Evolutionary conservation across 257 asterid genomes (phyloP), one percentile per base, ranked within the genome.

Genomic region (Scutellaria baicalensis): DNA sequence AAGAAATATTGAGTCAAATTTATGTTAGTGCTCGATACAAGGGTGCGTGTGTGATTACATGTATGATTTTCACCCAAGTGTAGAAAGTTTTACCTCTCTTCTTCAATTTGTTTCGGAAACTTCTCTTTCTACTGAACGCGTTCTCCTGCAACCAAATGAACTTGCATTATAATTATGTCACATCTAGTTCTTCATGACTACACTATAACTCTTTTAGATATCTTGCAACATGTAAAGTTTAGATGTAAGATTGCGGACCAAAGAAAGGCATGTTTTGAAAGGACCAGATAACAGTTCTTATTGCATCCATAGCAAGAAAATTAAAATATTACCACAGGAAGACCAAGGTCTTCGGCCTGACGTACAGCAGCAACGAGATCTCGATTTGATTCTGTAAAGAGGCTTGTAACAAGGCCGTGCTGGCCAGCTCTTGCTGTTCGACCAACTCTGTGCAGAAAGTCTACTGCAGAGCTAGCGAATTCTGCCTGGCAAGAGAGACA

Each of bases 351-450:
- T 74, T 86, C 96, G 52, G 97, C 96, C 49, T 79, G 90, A 43
- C 95, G 93, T 79, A 93, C 95, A 50, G 99, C 91, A 64, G 88
- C 81, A 45, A 91, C 99, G 55, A 93, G 97, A 71, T 91, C 96
- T 13, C 89, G 68, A 40, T 84, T 89, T 51, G 90, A 78, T 75
- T 86, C 81, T 6, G 81, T 81, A 69, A 67, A 89, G 8, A 94
- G 82, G 81, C 96, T 93, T 23, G 99, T 87, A 64, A 94, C 99
- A 33, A 91, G 87, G 47, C 99, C 99, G 18, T 79, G 81, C 76
- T 88, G 89, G 56, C 97, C 97, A 8, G 99, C 97, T 82, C 99
- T 89, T 43, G 97, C 99, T 64, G 97, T 94, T 39, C 97, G 85
- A 16, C 97, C 99, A 61, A 94, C 97, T 81, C 99, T 84, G 83